phyloP scores from a whole-genome alignment of 1,284 basidiomycete species.

The Boletus holoroseus region DNA sequence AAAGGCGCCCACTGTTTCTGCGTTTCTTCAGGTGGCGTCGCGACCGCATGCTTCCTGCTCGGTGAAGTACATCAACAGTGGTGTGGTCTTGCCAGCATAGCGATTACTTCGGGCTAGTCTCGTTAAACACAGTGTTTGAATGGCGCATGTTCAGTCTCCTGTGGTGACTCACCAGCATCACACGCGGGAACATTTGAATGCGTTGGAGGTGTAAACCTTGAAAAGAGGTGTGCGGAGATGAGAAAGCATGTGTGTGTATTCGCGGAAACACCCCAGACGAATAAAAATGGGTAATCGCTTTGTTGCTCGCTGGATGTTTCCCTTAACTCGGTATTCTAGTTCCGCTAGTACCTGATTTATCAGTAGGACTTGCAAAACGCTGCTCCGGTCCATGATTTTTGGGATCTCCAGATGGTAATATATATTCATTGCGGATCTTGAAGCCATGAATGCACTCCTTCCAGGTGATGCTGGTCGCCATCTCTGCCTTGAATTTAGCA shows the following conservation, averaged over 20 bases:
- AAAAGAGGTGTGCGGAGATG: conserved; percentile 19
- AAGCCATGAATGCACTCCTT: conserved; percentile 11
- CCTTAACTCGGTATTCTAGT: not conserved
- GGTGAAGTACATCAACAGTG: conserved; percentile 11
- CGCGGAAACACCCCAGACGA: conserved; percentile 7
- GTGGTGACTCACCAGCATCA: conserved; percentile 26
- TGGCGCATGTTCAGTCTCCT: not conserved
- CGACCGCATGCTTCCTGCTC: conserved; percentile 18
- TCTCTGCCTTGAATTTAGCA: conserved; percentile 11
- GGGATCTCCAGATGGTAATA: conserved; percentile 16
- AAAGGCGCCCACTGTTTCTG: conserved; percentile 7
- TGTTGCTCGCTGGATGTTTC: not conserved
- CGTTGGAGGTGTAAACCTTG: conserved; percentile 23
- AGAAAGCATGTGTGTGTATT: not conserved
- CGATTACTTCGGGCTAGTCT: conserved; percentile 8
- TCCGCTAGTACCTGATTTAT: not conserved
- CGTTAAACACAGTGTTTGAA: not conserved
- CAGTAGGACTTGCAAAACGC: not conserved
- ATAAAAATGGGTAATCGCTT: conserved; percentile 6
- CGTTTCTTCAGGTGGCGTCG: conserved; percentile 13
- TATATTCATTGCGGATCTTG: conserved; percentile 7
- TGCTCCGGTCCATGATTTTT: not conserved
- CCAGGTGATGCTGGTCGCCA: conserved; percentile 8
- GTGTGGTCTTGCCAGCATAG: conserved; percentile 22
- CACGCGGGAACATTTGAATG: conserved; percentile 26